Evolutionary conservation across 2,329 filamentous ascomycete genomes (phyloP).

Genomic region (Metarhizium humberi): DNA sequence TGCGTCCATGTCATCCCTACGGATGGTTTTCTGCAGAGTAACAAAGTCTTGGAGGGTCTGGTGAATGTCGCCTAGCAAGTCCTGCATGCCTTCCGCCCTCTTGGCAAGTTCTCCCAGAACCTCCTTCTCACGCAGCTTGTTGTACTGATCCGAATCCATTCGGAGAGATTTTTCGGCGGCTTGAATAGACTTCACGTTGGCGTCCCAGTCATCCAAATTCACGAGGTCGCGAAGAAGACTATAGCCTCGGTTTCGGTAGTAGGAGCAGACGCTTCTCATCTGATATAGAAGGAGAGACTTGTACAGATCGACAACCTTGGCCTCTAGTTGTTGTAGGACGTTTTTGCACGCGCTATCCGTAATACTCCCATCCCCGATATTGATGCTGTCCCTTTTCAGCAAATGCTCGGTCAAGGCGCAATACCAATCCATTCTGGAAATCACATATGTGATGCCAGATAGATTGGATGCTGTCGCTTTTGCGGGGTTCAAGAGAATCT

Average conservation of each 20-base stretch:
- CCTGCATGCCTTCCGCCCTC: background rate
- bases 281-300: slow-evolving; percentile 28
- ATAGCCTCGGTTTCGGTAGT: slow-evolving; percentile 19
- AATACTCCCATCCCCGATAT: no score
- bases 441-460: slow-evolving; percentile 16
- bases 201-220: slow-evolving; percentile 25
- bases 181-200: background rate
- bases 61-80: background rate
- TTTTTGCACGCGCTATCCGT: background rate
- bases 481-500: slow-evolving; percentile 18
- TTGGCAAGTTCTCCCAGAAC: background rate
- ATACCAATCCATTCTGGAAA: slow-evolving; percentile 28
- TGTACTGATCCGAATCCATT: background rate
- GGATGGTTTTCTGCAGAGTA: background rate
- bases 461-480: no score
- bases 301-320: slow-evolving; percentile 26
- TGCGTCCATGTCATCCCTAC: background rate
- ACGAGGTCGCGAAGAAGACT: slow-evolving; percentile 19
- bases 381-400: slow-evolving; percentile 12
- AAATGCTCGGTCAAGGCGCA: slow-evolving; percentile 19
- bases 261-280: slow-evolving; percentile 30
- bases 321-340: slow-evolving; percentile 17
- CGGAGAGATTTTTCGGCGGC: slow-evolving; percentile 16
- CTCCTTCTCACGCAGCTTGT: background rate
- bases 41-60: background rate